A percentile compares a stretch with the other conserved stretches of the same genome.
Conservation (phyloP, 176 grass and related monocot genomes). For the Oryza officinalis region DNA sequence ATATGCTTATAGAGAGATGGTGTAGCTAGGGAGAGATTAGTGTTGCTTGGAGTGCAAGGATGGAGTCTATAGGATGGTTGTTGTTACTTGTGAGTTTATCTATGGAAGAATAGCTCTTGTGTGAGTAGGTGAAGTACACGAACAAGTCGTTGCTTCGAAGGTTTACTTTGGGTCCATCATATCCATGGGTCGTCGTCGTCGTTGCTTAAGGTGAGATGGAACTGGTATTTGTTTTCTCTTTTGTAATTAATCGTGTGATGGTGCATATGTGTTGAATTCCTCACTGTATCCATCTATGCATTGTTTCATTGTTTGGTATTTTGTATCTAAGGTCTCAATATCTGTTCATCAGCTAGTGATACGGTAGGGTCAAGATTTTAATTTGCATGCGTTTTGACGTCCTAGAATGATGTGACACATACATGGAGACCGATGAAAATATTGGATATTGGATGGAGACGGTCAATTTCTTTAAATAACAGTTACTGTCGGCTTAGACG, state of each 20-base stretch:
- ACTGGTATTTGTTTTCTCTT: neutral
- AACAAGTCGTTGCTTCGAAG: slow-evolving; percentile 57
- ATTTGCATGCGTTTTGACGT: neutral
- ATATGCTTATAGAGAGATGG: neutral
- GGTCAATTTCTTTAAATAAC: neutral
- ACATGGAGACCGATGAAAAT: neutral
- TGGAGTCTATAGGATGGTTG: neutral
- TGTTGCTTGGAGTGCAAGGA: slow-evolving; percentile 56
- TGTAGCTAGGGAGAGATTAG: neutral
- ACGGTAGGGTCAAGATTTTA: neutral
- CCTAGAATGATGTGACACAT: neutral
- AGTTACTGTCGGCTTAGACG: neutral
- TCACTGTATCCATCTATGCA: too few species aligned
- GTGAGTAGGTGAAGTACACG: neutral
- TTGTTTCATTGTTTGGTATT: too few species aligned
- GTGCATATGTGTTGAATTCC: neutral
- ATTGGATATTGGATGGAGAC: neutral
- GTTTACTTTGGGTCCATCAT: slow-evolving; percentile 31
- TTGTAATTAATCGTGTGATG: neutral
- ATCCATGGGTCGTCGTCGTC: neutral
- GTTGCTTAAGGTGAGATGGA: slow-evolving; percentile 2
- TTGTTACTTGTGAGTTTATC: slow-evolving; percentile 44
- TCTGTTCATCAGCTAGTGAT: neutral
- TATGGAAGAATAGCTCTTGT: neutral
- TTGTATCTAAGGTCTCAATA: too few species aligned